Evolutionary conservation across 768 basidiomycete genomes (phyloP), one percentile per base, ranked within the genome.

Genomic region (Podaxis sp.): DNA sequence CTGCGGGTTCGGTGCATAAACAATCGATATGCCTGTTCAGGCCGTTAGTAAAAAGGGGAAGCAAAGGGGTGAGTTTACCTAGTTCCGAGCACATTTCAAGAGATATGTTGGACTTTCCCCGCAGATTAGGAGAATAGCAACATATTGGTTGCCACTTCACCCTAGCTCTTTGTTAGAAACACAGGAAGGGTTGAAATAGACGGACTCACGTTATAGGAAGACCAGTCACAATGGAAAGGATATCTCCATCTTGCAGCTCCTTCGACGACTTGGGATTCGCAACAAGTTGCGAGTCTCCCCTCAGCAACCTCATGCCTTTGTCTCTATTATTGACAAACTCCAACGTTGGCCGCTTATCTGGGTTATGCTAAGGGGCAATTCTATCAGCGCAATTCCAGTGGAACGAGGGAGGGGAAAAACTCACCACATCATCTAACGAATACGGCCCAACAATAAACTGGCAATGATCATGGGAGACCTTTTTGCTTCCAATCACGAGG

Each of bases 381-480:
- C 32, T 35, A 21, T 32, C 52, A 48, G 6, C 35, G 40, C 46
- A 6, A 53, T 21, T 25, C 25, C 13, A 16, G n/a, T 16, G 16
- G 7, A 32, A 32, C n/a, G 40, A 48, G 13, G n/a, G 16, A 58
- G n/a, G 62, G 6, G 18, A 61, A 47, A 37, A 11, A 76, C 87
- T 61, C 67, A 90, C 90, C 61, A 79, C 77, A 61, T 89, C 79
- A 40, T 84, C 82, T 13, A 68, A 63, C 1, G 80, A 71, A 57
- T 78, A 87, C 3, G 73, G 63, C 1, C 78, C 85, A 3, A 91
- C 85, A 4, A 73, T 72, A 58, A 92, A 81, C 51, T 77, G 71
- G 51, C 82, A 84, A 63, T 89, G 86, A 21, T 82, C 74, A 28
- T 79, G 77, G 0, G 90, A 91, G 50, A 93, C 77, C 68, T 83